phyloP scores from a whole-genome alignment of 176 grass and related monocot genomes.

The Puccinellia tenuiflora region DNA sequence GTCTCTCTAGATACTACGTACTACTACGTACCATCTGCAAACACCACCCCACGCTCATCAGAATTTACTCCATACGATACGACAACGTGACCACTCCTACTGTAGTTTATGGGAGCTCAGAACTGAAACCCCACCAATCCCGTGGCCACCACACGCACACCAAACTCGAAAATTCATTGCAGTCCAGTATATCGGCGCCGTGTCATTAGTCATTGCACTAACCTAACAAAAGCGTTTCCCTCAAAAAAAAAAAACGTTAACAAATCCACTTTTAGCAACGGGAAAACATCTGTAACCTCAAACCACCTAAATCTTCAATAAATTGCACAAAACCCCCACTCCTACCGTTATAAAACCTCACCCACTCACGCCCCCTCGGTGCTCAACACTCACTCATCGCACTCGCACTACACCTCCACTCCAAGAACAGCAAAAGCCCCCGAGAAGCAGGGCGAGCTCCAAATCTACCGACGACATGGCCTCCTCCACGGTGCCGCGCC shows the following conservation, averaged over 20 bases:
- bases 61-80: too few relatives aligned
- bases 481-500: conserved; percentile 1
- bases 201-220: not conserved
- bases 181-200: not conserved
- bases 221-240: not conserved
- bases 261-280: not conserved
- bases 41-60: too few relatives aligned
- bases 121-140: not conserved
- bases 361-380: not conserved
- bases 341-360: conserved; percentile 18
- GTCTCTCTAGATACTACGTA: too few relatives aligned
- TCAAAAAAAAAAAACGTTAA: too few relatives aligned
- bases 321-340: not conserved
- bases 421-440: not conserved
- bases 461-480: not conserved
- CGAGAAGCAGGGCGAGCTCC: not conserved
- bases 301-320: not conserved
- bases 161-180: not conserved
- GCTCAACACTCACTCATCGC: not conserved
- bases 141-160: not conserved
- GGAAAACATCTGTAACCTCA: not conserved
- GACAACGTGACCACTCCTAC: too few relatives aligned
- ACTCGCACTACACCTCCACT: not conserved
- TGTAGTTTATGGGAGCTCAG: too few relatives aligned
- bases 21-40: too few relatives aligned